Evolutionary conservation across 2,329 filamentous ascomycete species (phyloP).

Genomic region (Eutypa lata): DNA sequence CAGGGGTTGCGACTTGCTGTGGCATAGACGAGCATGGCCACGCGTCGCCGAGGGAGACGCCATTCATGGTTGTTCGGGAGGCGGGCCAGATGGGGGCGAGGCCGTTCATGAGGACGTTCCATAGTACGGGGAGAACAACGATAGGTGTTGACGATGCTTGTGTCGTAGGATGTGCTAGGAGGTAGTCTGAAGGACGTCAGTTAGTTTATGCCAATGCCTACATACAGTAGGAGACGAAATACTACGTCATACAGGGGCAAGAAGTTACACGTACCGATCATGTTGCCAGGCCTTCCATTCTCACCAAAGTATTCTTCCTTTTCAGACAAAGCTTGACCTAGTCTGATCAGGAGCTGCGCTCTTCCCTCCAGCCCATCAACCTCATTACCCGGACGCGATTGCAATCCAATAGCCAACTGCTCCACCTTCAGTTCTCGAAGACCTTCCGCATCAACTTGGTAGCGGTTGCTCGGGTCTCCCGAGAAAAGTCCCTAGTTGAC

Average conservation of each 20-base stretch:
- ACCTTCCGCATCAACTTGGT: conserved; percentile 83
- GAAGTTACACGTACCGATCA: conserved; percentile 66
- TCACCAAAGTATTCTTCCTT: conserved; percentile 82
- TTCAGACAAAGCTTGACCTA: conserved; percentile 70
- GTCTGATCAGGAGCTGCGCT: conserved; percentile 70
- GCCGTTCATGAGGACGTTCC: conserved; percentile 86
- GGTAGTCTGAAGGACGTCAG: conserved; percentile 62
- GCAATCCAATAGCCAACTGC: conserved; percentile 74
- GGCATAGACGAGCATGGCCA: conserved; percentile 90
- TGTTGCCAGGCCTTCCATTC: conserved; percentile 83
- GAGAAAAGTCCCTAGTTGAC: conserved; percentile 76
- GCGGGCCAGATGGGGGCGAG: conserved; percentile 85
- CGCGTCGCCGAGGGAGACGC: conserved; percentile 83
- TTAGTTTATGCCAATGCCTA: conserved; percentile 18
- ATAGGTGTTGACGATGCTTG: conserved; percentile 86
- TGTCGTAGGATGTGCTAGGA: conserved; percentile 88
- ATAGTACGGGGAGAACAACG: conserved; percentile 81
- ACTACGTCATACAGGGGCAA: neutral
- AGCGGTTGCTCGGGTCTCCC: conserved; percentile 74
- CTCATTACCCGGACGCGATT: conserved; percentile 76
- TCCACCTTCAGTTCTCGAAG: conserved; percentile 72
- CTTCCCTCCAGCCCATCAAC: conserved; percentile 84
- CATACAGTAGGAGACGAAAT: neutral
- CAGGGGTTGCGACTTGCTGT: conserved; percentile 34
- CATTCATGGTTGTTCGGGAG: conserved; percentile 82